Base-by-base conservation (phyloP, 2,329 filamentous ascomycete species). In the Diplocarpon mali region DNA sequence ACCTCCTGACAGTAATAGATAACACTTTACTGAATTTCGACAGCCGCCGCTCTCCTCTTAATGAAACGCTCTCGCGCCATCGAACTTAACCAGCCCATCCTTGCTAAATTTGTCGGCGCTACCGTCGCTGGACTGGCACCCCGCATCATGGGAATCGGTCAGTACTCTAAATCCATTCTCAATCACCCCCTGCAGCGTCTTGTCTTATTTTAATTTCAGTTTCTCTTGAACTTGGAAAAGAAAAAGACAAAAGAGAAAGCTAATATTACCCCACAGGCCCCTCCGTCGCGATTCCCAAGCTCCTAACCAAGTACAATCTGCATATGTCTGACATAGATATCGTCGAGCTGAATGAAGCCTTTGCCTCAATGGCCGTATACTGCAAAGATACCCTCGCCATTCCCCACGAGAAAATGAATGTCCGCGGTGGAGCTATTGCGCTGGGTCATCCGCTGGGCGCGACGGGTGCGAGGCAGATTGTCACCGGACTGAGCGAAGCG, bases 361-460 rank as follows among this genome's bases (percentile, higher is more conserved):
- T 98, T 60, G 90, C 89, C 16, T 92, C 85, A 42, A 96, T 96
- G 92, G 89, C 87, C 1, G 89, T 95, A 27, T 96, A 95, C 75
- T 95, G 88, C 68, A 69, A 84, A 44, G 73, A 87, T 58, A 77
- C 70, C 53, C 72, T 92, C 40, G 76, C 76, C 53, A 69, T 90
- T 40, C 80, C 85, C 61, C 76, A 74, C 65, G 65, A 73, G 58
- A 90, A 88, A 76, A 76, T 92, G 73, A 92, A 92, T 68, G 75
- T 81, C 20, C 73, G 83, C 48, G 85, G 85, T 55, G 85, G 85
- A 52, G 85, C 85, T 53, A 90, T 92, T 60, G 85, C 85, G 2
- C 72, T 92, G 0, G 85, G 85, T 42, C 85, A 92, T 64, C 85
- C 85, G 3, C 71, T 90, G n/a, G 85, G 85, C 27, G 75, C 78